Evolutionary conservation across 1,284 basidiomycete genomes (phyloP).

Genomic region (Cutaneotrichosporon cutaneum): DNA sequence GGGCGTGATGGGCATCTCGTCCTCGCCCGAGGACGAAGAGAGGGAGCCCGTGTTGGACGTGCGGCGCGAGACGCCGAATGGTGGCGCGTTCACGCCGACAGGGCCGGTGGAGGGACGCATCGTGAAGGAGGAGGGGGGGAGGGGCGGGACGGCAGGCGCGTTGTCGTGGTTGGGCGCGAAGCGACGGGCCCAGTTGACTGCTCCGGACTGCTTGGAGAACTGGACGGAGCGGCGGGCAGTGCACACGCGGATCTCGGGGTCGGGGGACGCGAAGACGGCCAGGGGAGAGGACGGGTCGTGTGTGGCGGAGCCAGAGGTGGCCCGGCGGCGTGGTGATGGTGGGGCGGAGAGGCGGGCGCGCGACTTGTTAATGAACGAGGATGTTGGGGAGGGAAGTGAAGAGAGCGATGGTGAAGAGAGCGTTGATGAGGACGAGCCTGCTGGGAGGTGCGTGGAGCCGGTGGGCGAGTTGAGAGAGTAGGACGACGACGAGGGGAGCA

Average conservation of each 20-base stretch:
- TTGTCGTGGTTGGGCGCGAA: slow-evolving; percentile 1
- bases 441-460: background rate
- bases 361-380: background rate
- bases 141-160: background rate
- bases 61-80: background rate
- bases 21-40: slow-evolving; percentile 1
- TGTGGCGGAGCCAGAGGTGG: background rate
- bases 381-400: background rate
- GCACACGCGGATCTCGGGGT: background rate
- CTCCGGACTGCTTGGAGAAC: background rate
- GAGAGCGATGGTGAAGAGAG: background rate
- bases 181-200: background rate
- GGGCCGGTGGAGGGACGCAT: background rate
- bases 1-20: slow-evolving; percentile 2
- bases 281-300: background rate
- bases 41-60: background rate
- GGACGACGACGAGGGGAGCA: background rate
- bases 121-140: background rate
- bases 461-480: slow-evolving; percentile 3
- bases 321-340: background rate
- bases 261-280: background rate
- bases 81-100: background rate
- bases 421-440: background rate
- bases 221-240: slow-evolving; percentile 7
- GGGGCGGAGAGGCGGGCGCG: background rate